Base-by-base conservation (phyloP, 768 basidiomycete species). In the Mycena belliarum region DNA sequence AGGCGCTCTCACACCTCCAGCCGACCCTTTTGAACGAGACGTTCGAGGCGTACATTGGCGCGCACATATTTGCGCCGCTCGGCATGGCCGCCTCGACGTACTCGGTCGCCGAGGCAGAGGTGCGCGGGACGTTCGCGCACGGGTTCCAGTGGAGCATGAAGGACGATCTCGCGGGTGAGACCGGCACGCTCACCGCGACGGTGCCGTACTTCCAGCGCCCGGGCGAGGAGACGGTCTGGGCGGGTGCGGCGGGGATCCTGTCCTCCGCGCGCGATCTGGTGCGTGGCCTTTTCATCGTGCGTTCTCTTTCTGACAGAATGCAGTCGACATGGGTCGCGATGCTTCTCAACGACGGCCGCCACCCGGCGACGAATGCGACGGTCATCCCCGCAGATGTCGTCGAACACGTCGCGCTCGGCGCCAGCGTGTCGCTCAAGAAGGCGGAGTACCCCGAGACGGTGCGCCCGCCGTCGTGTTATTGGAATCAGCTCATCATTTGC, bases 191-290 rank as follows among this genome's bases (percentile, higher is more conserved):
- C 3, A 67, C 66, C 0, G 63, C 76, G 11, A 74, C 72, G 3
- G 66, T 77, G 2, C 79, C 77, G 0, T 78, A 76, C 52, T 76
- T 75, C 44, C 67, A 67, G 29, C 67, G 75, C 3, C 74, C 75
- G 0, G 77, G 77, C 3, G 71, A 77, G 45, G 78, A 76, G 61
- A 55, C 40, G 9, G 67, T 72, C 1, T 76, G 75, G 74, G 75
- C 77, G 1, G 78, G 77, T 2, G 75, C 78, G 0, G 78, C 74
- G 6, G 77, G 78, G 12, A 65, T 79, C 4, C 48, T 79, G 5
- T 69, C 69, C 4, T 76, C 76, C 6, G 73, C 77, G 1, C 65
- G 75, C n/a, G 78, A 80, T 61, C 60, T 80, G 69, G 78, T 76
- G 55, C 25, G 38, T 18, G 24, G n/a, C 0, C n/a, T 32, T 12